These are phyloP conservation scores for Blastocystis sp. DNA, from an alignment of 352 stramenopile species.

Conservation along the genomic window DNA sequence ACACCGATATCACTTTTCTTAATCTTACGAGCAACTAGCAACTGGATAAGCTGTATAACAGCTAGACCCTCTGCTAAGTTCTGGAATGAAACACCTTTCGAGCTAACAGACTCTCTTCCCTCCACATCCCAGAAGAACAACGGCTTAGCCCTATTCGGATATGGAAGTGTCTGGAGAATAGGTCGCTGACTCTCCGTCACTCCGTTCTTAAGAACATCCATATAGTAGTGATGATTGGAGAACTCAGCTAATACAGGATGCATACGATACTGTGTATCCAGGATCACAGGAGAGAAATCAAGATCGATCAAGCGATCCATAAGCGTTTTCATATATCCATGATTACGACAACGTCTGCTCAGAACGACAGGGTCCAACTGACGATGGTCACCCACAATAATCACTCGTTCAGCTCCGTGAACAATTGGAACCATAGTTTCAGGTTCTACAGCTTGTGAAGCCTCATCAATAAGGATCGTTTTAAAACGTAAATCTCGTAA, in stretches of 20 bases:
- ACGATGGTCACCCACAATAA: slow-evolving; percentile 97
- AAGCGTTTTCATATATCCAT: slow-evolving; percentile 88
- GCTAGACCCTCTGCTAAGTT: slow-evolving; percentile 95
- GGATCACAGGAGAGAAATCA: slow-evolving; percentile 85
- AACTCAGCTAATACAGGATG: slow-evolving; percentile 96
- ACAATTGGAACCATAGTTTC: slow-evolving; percentile 97
- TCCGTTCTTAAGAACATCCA: slow-evolving; percentile 93
- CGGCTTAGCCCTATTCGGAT: slow-evolving; percentile 86
- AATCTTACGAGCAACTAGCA: slow-evolving; percentile 84
- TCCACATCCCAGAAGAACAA: slow-evolving; percentile 93
- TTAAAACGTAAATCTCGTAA: slow-evolving; percentile 94
- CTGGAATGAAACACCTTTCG: slow-evolving; percentile 92
- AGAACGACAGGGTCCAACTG: slow-evolving; percentile 94
- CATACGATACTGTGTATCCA: slow-evolving; percentile 98
- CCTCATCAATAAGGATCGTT: slow-evolving; percentile 98
- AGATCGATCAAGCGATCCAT: slow-evolving; percentile 94
- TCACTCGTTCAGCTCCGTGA: slow-evolving; percentile 92
- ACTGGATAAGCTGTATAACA: slow-evolving; percentile 92
- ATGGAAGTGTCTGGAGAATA: slow-evolving; percentile 80
- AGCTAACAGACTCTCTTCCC: slow-evolving; percentile 92
- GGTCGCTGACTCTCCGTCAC: slow-evolving; percentile 84
- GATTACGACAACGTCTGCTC: slow-evolving; percentile 25
- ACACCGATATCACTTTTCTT: slow-evolving; percentile 84
- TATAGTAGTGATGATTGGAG: slow-evolving; percentile 97
- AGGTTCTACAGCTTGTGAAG: slow-evolving; percentile 95